These are phyloP conservation scores for Cubamyces sp. DNA, from an alignment of 768 basidiomycete species.

Conservation along the genomic window DNA sequence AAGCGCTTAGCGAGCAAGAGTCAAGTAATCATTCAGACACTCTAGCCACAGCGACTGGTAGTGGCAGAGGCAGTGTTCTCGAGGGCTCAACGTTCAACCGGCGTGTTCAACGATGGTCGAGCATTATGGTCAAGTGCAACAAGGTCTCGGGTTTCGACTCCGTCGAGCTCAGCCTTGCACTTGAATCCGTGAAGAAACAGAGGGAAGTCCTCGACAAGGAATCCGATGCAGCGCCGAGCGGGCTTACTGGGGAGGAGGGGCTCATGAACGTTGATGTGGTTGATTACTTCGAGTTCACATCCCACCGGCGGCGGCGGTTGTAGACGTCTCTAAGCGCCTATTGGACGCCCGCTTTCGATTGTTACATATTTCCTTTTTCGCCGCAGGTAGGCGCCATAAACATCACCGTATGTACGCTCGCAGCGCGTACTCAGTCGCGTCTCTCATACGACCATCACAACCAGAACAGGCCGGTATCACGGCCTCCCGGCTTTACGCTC, in stretches of 20 bases:
- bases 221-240: neutral
- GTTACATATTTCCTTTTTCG: neutral
- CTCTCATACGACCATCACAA: neutral
- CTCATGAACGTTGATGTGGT: neutral
- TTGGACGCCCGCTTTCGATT: too few relatives aligned
- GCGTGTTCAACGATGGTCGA: too few relatives aligned
- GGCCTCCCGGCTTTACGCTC: too few relatives aligned
- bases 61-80: too few relatives aligned
- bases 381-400: too few relatives aligned
- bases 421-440: too few relatives aligned
- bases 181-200: neutral
- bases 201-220: neutral
- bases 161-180: neutral
- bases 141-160: neutral
- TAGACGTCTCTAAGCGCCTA: too few relatives aligned
- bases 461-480: neutral
- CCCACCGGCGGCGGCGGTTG: neutral
- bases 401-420: too few relatives aligned
- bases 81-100: too few relatives aligned
- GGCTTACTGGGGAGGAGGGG: neutral
- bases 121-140: neutral
- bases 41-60: too few relatives aligned
- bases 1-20: neutral
- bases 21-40: too few relatives aligned
- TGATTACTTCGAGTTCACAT: neutral